Percentiles rank a stretch among this genome's conserved stretches.
phyloP scores from a whole-genome alignment of 768 basidiomycete genomes.

The Thelephora ganbajun region DNA sequence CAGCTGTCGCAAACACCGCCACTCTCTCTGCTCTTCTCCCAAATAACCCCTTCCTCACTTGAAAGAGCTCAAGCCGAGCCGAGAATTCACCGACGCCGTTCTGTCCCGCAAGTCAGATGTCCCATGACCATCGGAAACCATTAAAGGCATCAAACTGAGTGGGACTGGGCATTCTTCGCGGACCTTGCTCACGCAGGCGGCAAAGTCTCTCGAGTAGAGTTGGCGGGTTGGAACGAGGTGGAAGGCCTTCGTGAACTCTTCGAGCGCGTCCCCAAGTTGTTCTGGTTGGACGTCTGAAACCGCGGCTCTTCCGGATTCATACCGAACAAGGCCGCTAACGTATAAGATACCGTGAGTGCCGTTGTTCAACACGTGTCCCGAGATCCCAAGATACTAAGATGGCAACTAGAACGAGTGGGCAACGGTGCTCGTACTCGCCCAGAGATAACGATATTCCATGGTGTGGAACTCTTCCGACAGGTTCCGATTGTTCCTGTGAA shows the following conservation, averaged over 20 bases:
- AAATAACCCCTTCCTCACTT: constrained; percentile 27
- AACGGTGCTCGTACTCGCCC: constrained; percentile 34
- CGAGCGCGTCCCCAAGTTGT: constrained; percentile 31
- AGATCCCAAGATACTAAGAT: constrained; percentile 22
- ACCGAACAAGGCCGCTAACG: not conserved
- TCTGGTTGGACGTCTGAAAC: constrained; percentile 43
- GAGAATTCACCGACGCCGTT: constrained; percentile 34
- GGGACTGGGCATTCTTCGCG: constrained; percentile 25
- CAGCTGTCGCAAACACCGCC: constrained; percentile 12
- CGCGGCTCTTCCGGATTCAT: constrained; percentile 7
- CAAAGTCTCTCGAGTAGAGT: constrained; percentile 33
- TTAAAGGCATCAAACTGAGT: constrained; percentile 40
- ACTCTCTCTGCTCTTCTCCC: constrained; percentile 15
- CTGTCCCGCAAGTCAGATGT: constrained; percentile 29
- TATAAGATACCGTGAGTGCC: constrained; percentile 1
- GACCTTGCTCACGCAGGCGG: constrained; percentile 21
- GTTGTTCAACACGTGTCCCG: constrained; percentile 2
- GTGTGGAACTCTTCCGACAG: constrained; percentile 56
- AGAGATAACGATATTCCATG: constrained; percentile 44
- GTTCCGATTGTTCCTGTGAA: constrained; percentile 22
- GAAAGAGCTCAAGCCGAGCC: constrained; percentile 30
- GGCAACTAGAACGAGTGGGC: constrained; percentile 38
- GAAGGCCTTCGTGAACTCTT: constrained; percentile 41
- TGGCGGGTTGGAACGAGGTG: constrained; percentile 44
- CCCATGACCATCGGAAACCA: constrained; percentile 36